phyloP scores from a whole-genome alignment of 805 yeast species.

The Hanseniaspora thailandica region DNA sequence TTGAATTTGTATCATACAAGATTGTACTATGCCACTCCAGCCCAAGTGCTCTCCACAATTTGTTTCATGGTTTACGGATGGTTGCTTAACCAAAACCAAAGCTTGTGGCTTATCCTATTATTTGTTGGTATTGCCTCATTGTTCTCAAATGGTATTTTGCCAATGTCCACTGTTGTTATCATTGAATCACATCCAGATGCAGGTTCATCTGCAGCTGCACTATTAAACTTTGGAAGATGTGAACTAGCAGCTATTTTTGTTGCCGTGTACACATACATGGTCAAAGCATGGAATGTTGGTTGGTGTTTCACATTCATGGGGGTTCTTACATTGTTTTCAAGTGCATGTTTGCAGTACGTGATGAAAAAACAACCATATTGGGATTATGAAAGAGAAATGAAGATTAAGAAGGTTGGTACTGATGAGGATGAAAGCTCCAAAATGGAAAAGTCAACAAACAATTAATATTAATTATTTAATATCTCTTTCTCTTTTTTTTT shows the following conservation, averaged over 20 bases:
- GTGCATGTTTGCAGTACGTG: slow-evolving; percentile 23
- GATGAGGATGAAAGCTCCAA: not conserved
- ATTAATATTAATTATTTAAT: not conserved
- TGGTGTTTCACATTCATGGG: slow-evolving; percentile 70
- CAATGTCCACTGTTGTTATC: slow-evolving; percentile 51
- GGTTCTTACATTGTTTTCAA: slow-evolving; percentile 31
- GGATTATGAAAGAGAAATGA: slow-evolving; percentile 20
- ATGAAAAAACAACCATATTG: slow-evolving; percentile 28
- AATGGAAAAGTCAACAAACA: not conserved
- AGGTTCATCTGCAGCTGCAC: slow-evolving; percentile 64
- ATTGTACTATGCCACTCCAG: slow-evolving; percentile 35
- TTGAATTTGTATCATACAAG: slow-evolving; percentile 50
- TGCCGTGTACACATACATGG: slow-evolving; percentile 57
- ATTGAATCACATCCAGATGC: slow-evolving; percentile 66
- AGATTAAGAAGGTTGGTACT: not conserved
- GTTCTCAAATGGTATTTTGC: slow-evolving; percentile 47
- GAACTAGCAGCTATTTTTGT: slow-evolving; percentile 57
- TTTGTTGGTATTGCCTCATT: slow-evolving; percentile 46
- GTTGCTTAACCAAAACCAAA: slow-evolving; percentile 44
- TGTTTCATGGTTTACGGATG: slow-evolving; percentile 54
- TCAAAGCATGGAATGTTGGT: slow-evolving; percentile 46
- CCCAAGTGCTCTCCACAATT: slow-evolving; percentile 32
- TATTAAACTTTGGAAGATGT: slow-evolving; percentile 64
- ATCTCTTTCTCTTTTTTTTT: not conserved
- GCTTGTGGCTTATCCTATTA: slow-evolving; percentile 46